Evolutionary conservation across 768 basidiomycete species (phyloP), one percentile per base, ranked within the genome.

Genomic region (Psilocybe subaeruginosa): DNA sequence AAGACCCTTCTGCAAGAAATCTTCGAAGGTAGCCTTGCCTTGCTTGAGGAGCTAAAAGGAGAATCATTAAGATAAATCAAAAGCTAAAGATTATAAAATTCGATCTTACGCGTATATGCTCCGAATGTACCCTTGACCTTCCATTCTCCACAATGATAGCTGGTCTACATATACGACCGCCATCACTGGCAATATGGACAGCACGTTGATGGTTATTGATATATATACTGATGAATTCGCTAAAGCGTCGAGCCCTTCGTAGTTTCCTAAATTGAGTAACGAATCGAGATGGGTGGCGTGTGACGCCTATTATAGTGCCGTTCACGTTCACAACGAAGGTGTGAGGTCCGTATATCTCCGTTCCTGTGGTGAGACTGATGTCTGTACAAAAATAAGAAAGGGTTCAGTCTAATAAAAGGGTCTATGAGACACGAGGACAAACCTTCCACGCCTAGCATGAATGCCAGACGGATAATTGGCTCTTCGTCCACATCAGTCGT

Each of bases 371-470:
- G 53, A 95, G 83, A 66, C 87, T 85, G 72, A 99, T 97, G 74
- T 99, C 97, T 90, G 64, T 52, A 66, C 61, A 64, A 14, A 52
- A 39, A 57, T 51, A 54, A 52, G 56, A 33, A 47, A 16, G 8
- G 49, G 33, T n/a, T 41, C 46, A 16, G 12, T 54, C 45, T 30
- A 48, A 14, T 4, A 12, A 49, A 31, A 16, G 27, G 27, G 11
- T 14, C 19, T 35, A 39, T 7, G 29, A 46, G 19, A 7, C 14
- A 30, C n/a, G 35, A 61, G 29, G 69, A 35, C 82, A 56, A 60
- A 91, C 95, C 95, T 86, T 99, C 96, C 16, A 99, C 92, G 30
- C 97, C 97, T n/a, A 99, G 85, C 87, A 97, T 89, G 74, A 90
- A 96, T 4, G 93, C 89, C 35, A 98, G 79, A 60, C 89, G 85